Evolutionary conservation across 2,329 filamentous ascomycete species (phyloP).

Genomic region (Fusarium robinianum): DNA sequence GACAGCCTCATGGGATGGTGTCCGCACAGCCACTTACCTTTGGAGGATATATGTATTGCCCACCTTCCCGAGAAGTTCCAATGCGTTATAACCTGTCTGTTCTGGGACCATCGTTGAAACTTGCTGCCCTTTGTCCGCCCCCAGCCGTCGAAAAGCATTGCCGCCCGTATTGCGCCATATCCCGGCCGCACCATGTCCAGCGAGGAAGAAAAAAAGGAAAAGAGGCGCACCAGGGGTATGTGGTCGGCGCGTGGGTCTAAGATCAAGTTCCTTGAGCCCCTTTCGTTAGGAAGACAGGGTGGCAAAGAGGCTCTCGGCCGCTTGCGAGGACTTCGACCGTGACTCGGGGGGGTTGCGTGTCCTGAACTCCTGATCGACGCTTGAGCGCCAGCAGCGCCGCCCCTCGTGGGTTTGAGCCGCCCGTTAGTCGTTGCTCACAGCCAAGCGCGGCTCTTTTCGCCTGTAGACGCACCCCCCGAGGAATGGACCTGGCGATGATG

Average conservation of each 20-base stretch:
- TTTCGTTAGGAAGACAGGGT: slow-evolving; percentile 28
- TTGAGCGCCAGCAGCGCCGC: slow-evolving; percentile 11
- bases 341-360: slow-evolving; percentile 32
- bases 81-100: too few species aligned
- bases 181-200: slow-evolving; percentile 29
- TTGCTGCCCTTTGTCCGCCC: too few species aligned
- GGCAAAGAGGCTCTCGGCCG: slow-evolving; percentile 21
- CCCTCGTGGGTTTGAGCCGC: slow-evolving; percentile 13
- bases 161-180: slow-evolving; percentile 37
- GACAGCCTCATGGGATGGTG: too few species aligned
- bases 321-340: slow-evolving; percentile 14
- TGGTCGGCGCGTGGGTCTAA: slow-evolving; percentile 24
- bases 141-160: too few species aligned
- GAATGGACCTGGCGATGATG: too few species aligned
- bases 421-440: slow-evolving; percentile 13
- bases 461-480: slow-evolving; percentile 10
- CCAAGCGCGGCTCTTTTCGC: slow-evolving; percentile 12
- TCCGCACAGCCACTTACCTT: too few species aligned
- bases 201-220: slow-evolving; percentile 8
- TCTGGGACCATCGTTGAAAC: too few species aligned
- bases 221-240: slow-evolving; percentile 15
- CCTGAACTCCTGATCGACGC: slow-evolving; percentile 33
- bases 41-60: too few species aligned
- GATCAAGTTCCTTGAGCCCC: slow-evolving; percentile 27
- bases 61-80: too few species aligned